phyloP scores from a whole-genome alignment of 164 flowering plant species.

The Taxillus chinensis region DNA sequence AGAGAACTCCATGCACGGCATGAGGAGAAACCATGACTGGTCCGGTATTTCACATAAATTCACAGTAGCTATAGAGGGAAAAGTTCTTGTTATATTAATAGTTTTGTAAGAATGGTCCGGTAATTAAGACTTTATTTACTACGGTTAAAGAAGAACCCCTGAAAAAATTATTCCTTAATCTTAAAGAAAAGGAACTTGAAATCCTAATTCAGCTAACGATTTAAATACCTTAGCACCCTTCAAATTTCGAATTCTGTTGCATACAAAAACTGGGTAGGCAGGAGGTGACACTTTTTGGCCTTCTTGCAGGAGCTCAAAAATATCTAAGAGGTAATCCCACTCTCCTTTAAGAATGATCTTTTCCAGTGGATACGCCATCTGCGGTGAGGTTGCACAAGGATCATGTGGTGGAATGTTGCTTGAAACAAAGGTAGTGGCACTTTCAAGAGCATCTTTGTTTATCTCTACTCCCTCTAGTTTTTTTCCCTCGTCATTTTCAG shows the following conservation, averaged over 20 bases:
- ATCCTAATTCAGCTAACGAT: neutral
- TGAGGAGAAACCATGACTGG: too few relatives aligned
- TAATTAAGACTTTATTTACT: too few relatives aligned
- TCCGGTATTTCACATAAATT: too few relatives aligned
- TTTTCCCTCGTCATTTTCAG: slow-evolving; percentile 21
- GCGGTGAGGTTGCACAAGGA: slow-evolving; percentile 46
- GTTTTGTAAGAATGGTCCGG: too few relatives aligned
- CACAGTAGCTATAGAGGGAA: too few relatives aligned
- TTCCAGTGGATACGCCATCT: slow-evolving; percentile 68
- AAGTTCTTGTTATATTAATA: too few relatives aligned
- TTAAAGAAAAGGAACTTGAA: too few relatives aligned
- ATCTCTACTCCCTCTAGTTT: slow-evolving; percentile 22
- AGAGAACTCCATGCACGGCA: too few relatives aligned
- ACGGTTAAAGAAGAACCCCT: too few relatives aligned
- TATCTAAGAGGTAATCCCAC: slow-evolving; percentile 51
- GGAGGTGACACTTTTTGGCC: slow-evolving; percentile 17
- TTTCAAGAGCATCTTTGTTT: slow-evolving; percentile 44
- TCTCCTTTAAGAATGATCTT: slow-evolving; percentile 65
- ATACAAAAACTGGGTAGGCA: slow-evolving; percentile 54
- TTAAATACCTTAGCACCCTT: slow-evolving; percentile 38
- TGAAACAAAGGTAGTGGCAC: slow-evolving; percentile 11
- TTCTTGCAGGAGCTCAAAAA: slow-evolving; percentile 23
- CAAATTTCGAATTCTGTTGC: slow-evolving; percentile 44
- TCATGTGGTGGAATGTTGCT: slow-evolving; percentile 69
- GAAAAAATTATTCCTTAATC: too few relatives aligned